Evolutionary conservation across 2,329 filamentous ascomycete species (phyloP), one percentile per base, ranked within the genome.

Genomic region (Stemphylium lycopersici): DNA sequence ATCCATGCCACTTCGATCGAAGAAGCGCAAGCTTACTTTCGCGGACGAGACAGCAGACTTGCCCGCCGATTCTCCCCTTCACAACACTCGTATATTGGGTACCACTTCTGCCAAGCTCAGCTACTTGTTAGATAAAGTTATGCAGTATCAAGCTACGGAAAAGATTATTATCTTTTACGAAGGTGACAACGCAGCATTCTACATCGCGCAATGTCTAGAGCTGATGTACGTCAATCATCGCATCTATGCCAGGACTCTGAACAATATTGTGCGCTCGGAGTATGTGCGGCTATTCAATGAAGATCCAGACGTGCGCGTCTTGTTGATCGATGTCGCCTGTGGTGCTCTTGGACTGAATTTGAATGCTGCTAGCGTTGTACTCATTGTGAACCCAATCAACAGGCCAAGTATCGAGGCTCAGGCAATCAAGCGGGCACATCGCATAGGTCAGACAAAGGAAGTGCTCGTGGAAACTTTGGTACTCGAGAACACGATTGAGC

Each of bases 111-210:
- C 90, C 0, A 98, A 98, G 73, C 80, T 97, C 2, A 93, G 90
- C 2, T 96, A 97, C 67, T 79, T 97, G 5, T 78, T 96, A 15
- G 88, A 92, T 48, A 82, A 85, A 29, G 86, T 97, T 11, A 74
- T 87, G 4, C 79, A 83, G 47, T 81, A 93, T 57, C 85, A 95
- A 48, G 74, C 81, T 1, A 76, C 83, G 0, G 92, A 96, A 67
- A 96, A 97, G 74, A 95, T 96, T 3, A 85, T 97, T 47, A 84
- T 97, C 8, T 98, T 98, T 73, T 97, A 96, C 71, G 91, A 96
- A 56, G 89, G 90, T 29, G 89, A 95, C 56, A 93, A 96, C 63
- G 83, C 90, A 2, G 93, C 91, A 1, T 96, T 85, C 73, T 96
- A 96, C 76, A 84, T 97, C 34, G 90, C 91, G 0, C 87, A 92